Conservation (phyloP, 2,329 filamentous ascomycete species). For the Aspergillus nomiae region DNA sequence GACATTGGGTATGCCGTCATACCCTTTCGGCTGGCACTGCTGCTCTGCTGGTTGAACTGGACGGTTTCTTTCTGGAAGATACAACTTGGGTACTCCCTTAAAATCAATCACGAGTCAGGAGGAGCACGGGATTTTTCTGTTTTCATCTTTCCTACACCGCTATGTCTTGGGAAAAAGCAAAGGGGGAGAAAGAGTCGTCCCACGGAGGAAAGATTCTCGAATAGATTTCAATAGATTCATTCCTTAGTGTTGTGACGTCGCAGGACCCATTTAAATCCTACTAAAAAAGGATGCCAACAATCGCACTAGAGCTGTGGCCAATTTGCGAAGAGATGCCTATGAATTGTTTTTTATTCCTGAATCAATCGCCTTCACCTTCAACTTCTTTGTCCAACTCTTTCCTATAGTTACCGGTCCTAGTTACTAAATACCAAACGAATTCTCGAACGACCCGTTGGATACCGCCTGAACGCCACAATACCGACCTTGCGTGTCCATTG, state of each 20-base stretch:
- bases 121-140: not conserved
- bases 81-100: not conserved
- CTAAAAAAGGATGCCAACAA: slow-evolving; percentile 1
- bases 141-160: not conserved
- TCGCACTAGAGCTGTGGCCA: not conserved
- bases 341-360: not conserved
- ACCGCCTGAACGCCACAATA: slow-evolving; percentile 8
- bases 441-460: not conserved
- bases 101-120: not conserved
- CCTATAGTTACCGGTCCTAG: not conserved
- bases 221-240: not conserved
- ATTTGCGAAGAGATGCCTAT: not conserved
- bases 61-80: not conserved
- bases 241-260: slow-evolving; percentile 1
- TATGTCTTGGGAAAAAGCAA: slow-evolving; percentile 1
- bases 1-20: slow-evolving; percentile 18
- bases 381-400: not conserved
- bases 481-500: slow-evolving; percentile 8
- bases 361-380: not conserved
- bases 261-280: not conserved
- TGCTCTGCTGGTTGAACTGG: not conserved
- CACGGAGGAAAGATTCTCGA: not conserved
- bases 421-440: not conserved
- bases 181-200: not conserved
- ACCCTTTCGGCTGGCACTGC: not conserved